Evolutionary conservation across 148 eudicot genomes (phyloP).

Genomic region (Dianthus caryophyllus): DNA sequence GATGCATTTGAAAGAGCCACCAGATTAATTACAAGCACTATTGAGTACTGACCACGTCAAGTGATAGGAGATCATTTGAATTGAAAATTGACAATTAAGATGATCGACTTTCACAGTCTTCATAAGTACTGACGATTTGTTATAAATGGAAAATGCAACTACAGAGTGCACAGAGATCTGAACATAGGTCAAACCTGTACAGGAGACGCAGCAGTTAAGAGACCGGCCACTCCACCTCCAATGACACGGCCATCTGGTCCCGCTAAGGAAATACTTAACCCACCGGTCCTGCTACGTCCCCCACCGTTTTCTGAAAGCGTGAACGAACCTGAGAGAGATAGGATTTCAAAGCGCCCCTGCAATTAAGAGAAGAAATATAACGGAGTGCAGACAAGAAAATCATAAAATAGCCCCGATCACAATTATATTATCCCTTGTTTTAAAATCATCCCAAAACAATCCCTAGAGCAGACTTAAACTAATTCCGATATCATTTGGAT

Average conservation of each 20-base stretch:
- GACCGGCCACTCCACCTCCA: constrained; percentile 87
- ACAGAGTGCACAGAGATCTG: background rate
- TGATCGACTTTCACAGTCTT: background rate
- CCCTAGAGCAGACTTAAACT: constrained; percentile 1
- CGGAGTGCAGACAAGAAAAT: background rate
- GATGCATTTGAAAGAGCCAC: no score
- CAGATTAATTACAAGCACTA: no score
- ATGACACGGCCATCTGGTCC: constrained; percentile 85
- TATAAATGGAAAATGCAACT: no score
- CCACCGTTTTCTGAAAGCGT: constrained; percentile 62
- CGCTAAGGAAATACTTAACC: constrained; percentile 68
- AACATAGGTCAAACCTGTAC: constrained; percentile 59
- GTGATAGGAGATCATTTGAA: background rate
- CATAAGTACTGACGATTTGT: background rate
- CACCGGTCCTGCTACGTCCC: constrained; percentile 70
- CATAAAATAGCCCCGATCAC: no score
- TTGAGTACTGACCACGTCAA: background rate
- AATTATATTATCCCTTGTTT: no score
- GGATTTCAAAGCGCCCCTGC: constrained; percentile 83
- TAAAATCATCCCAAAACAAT: no score
- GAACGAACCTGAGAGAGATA: constrained; percentile 85
- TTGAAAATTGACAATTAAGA: background rate
- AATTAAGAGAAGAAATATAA: constrained; percentile 13
- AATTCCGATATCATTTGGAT: background rate
- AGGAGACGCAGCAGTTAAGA: constrained; percentile 72